A percentile compares a stretch with the other conserved stretches of the same genome.
Evolutionary conservation across 768 basidiomycete genomes (phyloP).

Genomic region (Suillus placidus): DNA sequence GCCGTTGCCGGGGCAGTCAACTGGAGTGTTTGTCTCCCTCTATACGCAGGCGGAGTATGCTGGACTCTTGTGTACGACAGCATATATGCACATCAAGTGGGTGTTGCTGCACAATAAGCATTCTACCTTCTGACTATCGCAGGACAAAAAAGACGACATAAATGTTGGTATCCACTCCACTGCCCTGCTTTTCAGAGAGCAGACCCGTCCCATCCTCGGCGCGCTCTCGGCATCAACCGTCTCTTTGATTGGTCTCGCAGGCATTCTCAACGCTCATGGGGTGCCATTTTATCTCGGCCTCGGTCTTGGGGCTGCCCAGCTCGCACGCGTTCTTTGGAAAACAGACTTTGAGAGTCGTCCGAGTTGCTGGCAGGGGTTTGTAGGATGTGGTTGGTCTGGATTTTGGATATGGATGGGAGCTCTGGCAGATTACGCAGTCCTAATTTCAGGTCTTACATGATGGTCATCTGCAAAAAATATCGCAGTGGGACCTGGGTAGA

Average conservation of each 20-base stretch:
- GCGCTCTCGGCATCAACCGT: conserved; percentile 75
- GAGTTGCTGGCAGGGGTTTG: conserved; percentile 92
- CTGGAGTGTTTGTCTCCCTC: conserved; percentile 81
- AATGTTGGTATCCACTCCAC: conserved; percentile 90
- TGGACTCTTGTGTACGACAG: conserved; percentile 99
- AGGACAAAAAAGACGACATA: conserved; percentile 94
- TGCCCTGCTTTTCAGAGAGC: conserved; percentile 84
- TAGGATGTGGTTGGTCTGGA: conserved; percentile 85
- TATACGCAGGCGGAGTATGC: conserved; percentile 86
- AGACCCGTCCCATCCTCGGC: conserved; percentile 74
- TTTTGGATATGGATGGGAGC: conserved; percentile 88
- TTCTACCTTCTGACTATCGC: conserved; percentile 7
- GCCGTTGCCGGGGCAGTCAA: conserved; percentile 82
- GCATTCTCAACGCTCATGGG: conserved; percentile 77
- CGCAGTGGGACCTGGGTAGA: neutral
- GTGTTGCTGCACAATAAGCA: conserved; percentile 13
- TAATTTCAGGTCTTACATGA: conserved; percentile 19
- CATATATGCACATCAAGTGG: conserved; percentile 95
- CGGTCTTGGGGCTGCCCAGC: conserved; percentile 71
- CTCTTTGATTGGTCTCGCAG: conserved; percentile 76
- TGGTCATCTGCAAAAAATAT: neutral
- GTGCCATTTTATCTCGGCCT: conserved; percentile 80
- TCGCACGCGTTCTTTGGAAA: conserved; percentile 70
- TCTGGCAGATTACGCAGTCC: conserved; percentile 60
- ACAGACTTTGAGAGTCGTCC: conserved; percentile 76